Percentiles rank a stretch among this genome's conserved stretches.
Conservation (phyloP, 2,329 filamentous ascomycete genomes). For the Samsoniella hepiali region DNA sequence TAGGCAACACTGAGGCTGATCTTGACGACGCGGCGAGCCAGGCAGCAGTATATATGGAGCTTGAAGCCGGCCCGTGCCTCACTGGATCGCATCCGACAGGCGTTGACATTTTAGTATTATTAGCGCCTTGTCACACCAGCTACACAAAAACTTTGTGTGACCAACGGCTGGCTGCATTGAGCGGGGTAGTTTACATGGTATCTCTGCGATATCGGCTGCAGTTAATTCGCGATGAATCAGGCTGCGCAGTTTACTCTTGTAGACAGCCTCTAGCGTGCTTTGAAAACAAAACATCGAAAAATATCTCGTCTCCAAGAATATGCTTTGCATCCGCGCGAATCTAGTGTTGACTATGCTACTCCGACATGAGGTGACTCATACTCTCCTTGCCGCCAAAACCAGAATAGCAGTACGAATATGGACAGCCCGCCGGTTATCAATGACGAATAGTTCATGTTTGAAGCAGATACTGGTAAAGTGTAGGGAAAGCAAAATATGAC, state of each 20-base stretch:
- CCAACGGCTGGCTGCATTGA: not conserved
- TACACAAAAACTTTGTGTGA: not conserved
- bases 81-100: not conserved
- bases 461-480: conserved; percentile 40
- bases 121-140: not conserved
- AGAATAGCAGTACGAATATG: conserved; percentile 34
- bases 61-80: not conserved
- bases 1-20: too few relatives aligned
- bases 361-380: not conserved
- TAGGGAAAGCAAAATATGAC: conserved; percentile 63
- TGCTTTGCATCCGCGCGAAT: not conserved
- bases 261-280: too few relatives aligned
- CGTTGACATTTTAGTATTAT: not conserved
- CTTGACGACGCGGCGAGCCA: not conserved
- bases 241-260: not conserved
- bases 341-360: too few relatives aligned
- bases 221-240: not conserved
- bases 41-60: not conserved
- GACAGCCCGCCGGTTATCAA: conserved; percentile 39
- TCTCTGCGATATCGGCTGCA: not conserved
- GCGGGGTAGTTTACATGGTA: not conserved
- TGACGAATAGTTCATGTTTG: conserved; percentile 52
- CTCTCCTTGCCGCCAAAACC: conserved; percentile 27
- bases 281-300: too few relatives aligned
- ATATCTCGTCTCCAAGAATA: not conserved